Base-by-base conservation (phyloP, 208 protist genomes). In the Herpetomonas samuelpessoai region DNA sequence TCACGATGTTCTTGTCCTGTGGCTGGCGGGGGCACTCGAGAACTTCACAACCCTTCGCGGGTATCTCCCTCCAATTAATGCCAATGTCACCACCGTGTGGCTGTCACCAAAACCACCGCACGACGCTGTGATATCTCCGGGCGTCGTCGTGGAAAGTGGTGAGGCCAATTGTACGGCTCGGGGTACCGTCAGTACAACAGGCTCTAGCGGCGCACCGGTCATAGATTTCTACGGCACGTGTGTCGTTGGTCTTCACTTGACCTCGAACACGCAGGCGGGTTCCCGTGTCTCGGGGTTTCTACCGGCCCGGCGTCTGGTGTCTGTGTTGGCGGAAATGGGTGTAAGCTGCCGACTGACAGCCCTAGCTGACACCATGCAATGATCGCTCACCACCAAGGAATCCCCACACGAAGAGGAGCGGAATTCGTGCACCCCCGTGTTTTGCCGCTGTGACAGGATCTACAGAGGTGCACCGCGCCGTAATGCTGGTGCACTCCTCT, bases 201-300 rank as follows among this genome's bases (percentile, higher is more conserved):
- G 88, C 31, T 88, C 82, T 19, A 95, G 88, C 50, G 88, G 88
- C 0, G 88, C 85, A 22, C 88, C 88, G 9, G 83, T 95, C 3
- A 73, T 92, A 21, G 88, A 95, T 58, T 66, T 81, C 58, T 88
- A 78, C 62, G 88, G 88, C 14, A 83, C 82, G 25, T 73, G 84
- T 57, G 61, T 95, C 19, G 88, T 95, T 6, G 88, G 88, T 1
- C 70, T 95, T 24, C 88, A 95, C 53, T 68, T 95, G 22, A 88
- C 79, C 2, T 92, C 85, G 27, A 92, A 95, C 62, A 95, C 80
- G 22, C 67, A 71, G 3, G 69, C 90, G 28, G 88, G 85, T 10
- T 95, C 88, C 0, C 73, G 88, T 18, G 85, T 95, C 0, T 91
- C 82, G 3, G 85, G 80, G 1, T 95, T 91, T 54, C 39, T 95